These are phyloP conservation scores for Cryptococcus floricola DNA, from an alignment of 1,284 basidiomycete genomes.

Conservation along the genomic window DNA sequence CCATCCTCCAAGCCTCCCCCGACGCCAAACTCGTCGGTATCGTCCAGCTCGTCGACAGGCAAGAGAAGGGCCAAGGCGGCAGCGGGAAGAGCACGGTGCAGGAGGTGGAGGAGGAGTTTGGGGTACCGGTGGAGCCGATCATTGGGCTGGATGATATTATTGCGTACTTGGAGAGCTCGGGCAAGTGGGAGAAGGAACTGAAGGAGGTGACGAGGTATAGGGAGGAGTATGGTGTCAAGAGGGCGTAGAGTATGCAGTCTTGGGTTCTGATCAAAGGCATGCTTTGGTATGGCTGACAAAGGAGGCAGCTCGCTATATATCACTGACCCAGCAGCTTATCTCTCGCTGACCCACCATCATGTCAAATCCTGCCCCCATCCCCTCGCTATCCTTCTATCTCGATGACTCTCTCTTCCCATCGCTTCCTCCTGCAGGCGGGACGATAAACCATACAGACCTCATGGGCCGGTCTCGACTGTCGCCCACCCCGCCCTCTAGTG, in stretches of 20 bases:
- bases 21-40: conserved; percentile 83
- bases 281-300: neutral
- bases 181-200: conserved; percentile 61
- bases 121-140: conserved; percentile 68
- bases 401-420: conserved; percentile 22
- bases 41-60: conserved; percentile 83
- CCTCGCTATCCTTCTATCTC: conserved; percentile 9
- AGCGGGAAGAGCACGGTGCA: conserved; percentile 63
- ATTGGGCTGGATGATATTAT: conserved; percentile 80
- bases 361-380: neutral
- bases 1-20: conserved; percentile 59
- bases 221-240: conserved; percentile 64
- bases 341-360: neutral
- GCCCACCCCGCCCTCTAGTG: neutral
- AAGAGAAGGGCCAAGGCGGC: conserved; percentile 70
- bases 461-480: conserved; percentile 16
- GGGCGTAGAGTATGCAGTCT: neutral
- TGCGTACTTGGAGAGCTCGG: conserved; percentile 69
- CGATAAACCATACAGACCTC: conserved; percentile 13
- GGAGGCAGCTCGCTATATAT: neutral
- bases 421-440: conserved; percentile 14
- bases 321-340: neutral
- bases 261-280: neutral
- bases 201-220: conserved; percentile 75
- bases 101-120: conserved; percentile 74